These are phyloP conservation scores for Raphanus hybrid DNA, from an alignment of 441 rosid species.

Conservation along the genomic window DNA sequence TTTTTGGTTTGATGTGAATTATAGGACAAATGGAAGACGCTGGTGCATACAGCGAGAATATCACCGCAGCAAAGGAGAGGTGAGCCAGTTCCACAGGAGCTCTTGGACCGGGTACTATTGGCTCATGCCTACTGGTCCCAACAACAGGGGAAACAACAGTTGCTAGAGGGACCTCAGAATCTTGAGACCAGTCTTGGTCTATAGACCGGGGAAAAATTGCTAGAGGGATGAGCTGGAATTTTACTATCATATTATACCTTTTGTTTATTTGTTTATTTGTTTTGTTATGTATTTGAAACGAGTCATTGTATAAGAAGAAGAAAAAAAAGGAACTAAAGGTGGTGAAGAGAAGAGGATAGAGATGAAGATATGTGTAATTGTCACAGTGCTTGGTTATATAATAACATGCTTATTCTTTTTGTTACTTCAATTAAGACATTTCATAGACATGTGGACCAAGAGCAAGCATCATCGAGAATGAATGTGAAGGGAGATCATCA, in stretches of 20 bases:
- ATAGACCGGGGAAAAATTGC: slow-evolving; percentile 1
- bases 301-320: slow-evolving; percentile 23
- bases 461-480: slow-evolving; percentile 5
- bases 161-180: slow-evolving; percentile 27
- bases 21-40: slow-evolving; percentile 93
- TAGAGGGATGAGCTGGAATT: slow-evolving; percentile 13
- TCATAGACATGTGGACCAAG: no score
- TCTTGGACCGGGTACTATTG: slow-evolving; percentile 75
- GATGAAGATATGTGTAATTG: slow-evolving; percentile 35
- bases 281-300: slow-evolving; percentile 27
- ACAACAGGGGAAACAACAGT: slow-evolving; percentile 43
- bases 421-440: not conserved
- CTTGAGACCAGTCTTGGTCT: slow-evolving; percentile 44
- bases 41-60: slow-evolving; percentile 89
- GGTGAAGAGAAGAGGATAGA: slow-evolving; percentile 27
- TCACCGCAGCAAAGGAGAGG: slow-evolving; percentile 93
- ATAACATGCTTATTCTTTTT: slow-evolving; percentile 23
- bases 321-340: slow-evolving; percentile 8
- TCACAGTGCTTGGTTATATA: slow-evolving; percentile 34
- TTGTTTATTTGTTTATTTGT: slow-evolving; percentile 11
- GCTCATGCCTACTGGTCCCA: slow-evolving; percentile 84
- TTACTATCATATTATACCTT: slow-evolving; percentile 21
- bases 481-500: not conserved
- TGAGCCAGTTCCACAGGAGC: slow-evolving; percentile 86
- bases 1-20: not conserved